A percentile compares a stretch with the other conserved stretches of the same genome.
Evolutionary conservation across 2,329 filamentous ascomycete species (phyloP).

Genomic region (Fusarium azukiicola): DNA sequence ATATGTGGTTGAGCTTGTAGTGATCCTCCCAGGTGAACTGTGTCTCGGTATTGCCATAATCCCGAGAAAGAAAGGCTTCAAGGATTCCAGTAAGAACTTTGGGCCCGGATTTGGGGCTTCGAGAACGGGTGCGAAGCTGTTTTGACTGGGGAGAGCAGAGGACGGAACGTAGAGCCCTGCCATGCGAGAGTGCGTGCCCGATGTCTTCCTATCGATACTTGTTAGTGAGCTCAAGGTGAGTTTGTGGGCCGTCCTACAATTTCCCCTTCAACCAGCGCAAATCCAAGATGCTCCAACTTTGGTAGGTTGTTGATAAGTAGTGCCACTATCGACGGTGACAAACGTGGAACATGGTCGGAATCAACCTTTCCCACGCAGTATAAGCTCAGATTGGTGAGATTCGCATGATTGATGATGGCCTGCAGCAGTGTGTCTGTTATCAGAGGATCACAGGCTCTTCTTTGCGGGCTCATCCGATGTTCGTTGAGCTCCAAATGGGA

Average conservation of each 20-base stretch:
- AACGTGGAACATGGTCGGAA: not conserved
- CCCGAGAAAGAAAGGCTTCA: not conserved
- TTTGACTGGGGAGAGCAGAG: slow-evolving; percentile 13
- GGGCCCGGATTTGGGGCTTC: not conserved
- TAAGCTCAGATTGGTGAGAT: not conserved
- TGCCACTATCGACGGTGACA: not conserved
- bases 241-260: slow-evolving; percentile 24
- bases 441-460: not conserved
- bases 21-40: not conserved
- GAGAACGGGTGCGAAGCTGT: not conserved
- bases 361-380: not conserved
- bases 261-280: slow-evolving; percentile 3
- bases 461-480: not conserved
- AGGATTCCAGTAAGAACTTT: not conserved
- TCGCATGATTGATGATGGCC: not conserved
- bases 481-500: not conserved
- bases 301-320: not conserved
- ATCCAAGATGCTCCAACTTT: not conserved
- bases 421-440: not conserved
- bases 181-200: slow-evolving; percentile 25
- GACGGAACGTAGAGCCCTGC: slow-evolving; percentile 26
- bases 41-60: not conserved
- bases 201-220: slow-evolving; percentile 23
- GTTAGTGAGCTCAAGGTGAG: not conserved
- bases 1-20: not conserved